phyloP scores from a whole-genome alignment of 2,329 filamentous ascomycete species.

The Purpureocillium takamizusanense region DNA sequence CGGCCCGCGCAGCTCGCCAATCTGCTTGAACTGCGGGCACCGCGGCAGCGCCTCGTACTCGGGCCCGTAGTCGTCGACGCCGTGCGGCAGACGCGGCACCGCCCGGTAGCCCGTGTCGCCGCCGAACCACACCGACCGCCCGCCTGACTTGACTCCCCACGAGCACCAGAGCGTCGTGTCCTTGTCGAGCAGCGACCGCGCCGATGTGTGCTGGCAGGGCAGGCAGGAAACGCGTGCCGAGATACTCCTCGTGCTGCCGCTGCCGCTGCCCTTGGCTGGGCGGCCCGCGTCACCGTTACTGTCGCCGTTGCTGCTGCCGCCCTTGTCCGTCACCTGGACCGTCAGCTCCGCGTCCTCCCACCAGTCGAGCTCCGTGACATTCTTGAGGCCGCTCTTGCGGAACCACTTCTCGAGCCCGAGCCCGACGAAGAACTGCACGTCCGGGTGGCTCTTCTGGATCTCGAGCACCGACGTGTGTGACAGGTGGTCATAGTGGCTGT shows the following conservation, averaged over 20 bases:
- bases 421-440: constrained; percentile 81
- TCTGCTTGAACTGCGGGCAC: constrained; percentile 79
- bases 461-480: constrained; percentile 67
- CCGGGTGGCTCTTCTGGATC: constrained; percentile 61
- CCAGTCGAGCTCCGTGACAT: constrained; percentile 89
- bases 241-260: constrained; percentile 33
- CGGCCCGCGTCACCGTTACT: neutral
- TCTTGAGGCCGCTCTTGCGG: constrained; percentile 54
- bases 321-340: constrained; percentile 27
- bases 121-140: constrained; percentile 76
- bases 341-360: constrained; percentile 78
- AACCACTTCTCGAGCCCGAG: constrained; percentile 83
- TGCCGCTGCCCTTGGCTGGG: no score
- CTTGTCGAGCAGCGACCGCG: constrained; percentile 59
- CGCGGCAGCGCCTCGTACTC: constrained; percentile 58
- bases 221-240: constrained; percentile 66
- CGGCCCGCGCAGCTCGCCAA: constrained; percentile 70
- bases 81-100: constrained; percentile 56
- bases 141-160: constrained; percentile 69
- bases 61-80: constrained; percentile 60
- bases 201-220: constrained; percentile 76
- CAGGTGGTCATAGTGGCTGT: constrained; percentile 91
- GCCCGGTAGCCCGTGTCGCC: constrained; percentile 86
- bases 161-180: constrained; percentile 77
- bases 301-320: constrained; percentile 8